A percentile compares a stretch with the other conserved stretches of the same genome.
Conservation (phyloP, 2,329 filamentous ascomycete species). For the Diaporthe helianthi region DNA sequence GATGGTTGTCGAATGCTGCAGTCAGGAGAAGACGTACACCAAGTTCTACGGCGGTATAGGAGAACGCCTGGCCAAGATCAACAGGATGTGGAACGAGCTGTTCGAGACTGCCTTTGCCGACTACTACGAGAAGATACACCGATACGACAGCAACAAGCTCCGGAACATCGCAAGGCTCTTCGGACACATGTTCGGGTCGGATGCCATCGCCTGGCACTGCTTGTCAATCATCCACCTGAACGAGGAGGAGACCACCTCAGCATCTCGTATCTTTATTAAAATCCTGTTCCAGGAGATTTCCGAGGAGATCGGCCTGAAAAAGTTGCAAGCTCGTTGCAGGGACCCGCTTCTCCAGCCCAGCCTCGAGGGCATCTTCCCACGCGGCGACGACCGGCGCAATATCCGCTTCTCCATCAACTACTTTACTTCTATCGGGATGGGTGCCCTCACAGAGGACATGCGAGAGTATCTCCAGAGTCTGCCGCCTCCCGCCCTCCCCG, state of each 20-base stretch:
- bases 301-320: slow-evolving; percentile 84
- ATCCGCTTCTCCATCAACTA: slow-evolving; percentile 99
- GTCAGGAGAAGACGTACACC: slow-evolving; percentile 94
- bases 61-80: slow-evolving; percentile 94
- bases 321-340: slow-evolving; percentile 76
- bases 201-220: slow-evolving; percentile 92
- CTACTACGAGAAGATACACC: slow-evolving; percentile 97
- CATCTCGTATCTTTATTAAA: slow-evolving; percentile 97
- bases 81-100: slow-evolving; percentile 90
- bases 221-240: slow-evolving; percentile 86
- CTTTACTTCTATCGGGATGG: slow-evolving; percentile 98
- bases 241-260: slow-evolving; percentile 95
- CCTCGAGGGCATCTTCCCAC: slow-evolving; percentile 87
- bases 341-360: slow-evolving; percentile 81
- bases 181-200: slow-evolving; percentile 85
- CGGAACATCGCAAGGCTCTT: slow-evolving; percentile 97
- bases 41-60: slow-evolving; percentile 97
- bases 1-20: slow-evolving; percentile 97
- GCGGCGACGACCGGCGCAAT: slow-evolving; percentile 80
- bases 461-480: slow-evolving; percentile 88
- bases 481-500: slow-evolving; percentile 81
- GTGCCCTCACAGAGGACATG: slow-evolving; percentile 92
- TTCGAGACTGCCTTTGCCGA: slow-evolving; percentile 90
- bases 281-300: slow-evolving; percentile 93
- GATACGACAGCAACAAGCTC: slow-evolving; percentile 93